These are phyloP conservation scores for Aspergillus sp. DNA, from an alignment of 2,329 filamentous ascomycete species.

Conservation along the genomic window DNA sequence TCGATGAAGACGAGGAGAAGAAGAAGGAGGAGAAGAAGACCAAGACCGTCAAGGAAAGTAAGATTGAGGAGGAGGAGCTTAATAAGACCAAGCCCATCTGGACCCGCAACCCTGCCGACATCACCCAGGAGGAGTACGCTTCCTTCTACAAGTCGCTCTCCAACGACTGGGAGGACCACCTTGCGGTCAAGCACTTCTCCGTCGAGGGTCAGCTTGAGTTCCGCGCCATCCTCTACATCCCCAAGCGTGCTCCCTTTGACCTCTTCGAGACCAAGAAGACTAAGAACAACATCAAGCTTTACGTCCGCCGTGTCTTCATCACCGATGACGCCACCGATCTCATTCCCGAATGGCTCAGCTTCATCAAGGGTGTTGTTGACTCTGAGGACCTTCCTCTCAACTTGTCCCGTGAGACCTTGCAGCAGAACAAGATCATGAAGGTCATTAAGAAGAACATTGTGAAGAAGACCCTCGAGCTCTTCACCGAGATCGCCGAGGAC, in stretches of 20 bases:
- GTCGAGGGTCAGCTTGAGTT: conserved; percentile 99
- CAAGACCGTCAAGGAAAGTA: conserved; percentile 98
- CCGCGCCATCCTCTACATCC: conserved; percentile 98
- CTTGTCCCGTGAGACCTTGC: conserved; percentile 98
- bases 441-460: conserved; percentile 99
- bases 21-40: conserved; percentile 97
- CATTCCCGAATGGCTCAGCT: conserved; percentile 98
- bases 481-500: conserved; percentile 97
- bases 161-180: conserved; percentile 99
- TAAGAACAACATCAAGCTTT: conserved; percentile 99
- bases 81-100: conserved; percentile 99
- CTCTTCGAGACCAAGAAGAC: conserved; percentile 99
- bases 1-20: conserved; percentile 74
- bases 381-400: conserved; percentile 99
- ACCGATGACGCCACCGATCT: conserved; percentile 98
- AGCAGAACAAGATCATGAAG: conserved; percentile 99
- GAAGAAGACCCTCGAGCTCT: conserved; percentile 99
- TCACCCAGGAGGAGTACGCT: conserved; percentile 91
- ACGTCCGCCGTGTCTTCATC: conserved; percentile 99
- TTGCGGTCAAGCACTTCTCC: conserved; percentile 99
- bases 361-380: conserved; percentile 99
- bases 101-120: conserved; percentile 95
- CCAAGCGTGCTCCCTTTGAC: conserved; percentile 98
- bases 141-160: conserved; percentile 99
- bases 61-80: conserved; percentile 97